Evolutionary conservation across 2,329 filamentous ascomycete species (phyloP), one percentile per base, ranked within the genome.

Genomic region (Penicillium freii): DNA sequence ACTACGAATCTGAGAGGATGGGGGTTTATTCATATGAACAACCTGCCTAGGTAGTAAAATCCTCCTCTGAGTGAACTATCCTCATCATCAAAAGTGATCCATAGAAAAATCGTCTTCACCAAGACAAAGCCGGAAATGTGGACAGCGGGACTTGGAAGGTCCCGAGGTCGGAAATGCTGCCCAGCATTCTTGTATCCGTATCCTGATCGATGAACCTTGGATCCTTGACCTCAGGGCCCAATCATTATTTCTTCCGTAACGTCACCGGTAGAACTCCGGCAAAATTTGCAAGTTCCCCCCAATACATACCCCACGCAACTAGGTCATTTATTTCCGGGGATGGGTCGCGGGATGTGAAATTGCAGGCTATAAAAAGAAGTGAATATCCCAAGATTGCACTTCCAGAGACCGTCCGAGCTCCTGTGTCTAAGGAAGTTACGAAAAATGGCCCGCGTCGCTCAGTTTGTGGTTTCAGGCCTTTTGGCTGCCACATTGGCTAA

Each of bases 391-490:
- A 13, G n/a, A 46, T 17, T 1, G 11, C 25, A 48, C 9, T 3
- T 23, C 29, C 19, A 34, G 19, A 47, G 29, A 34, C 17, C 3
- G 11, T 13, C 6, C 23, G 42, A 47, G n/a, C 19, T 34, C 11
- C n/a, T 15, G 6, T 46, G 11, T 15, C 19, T n/a, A 36, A 34
- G 19, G 19, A 36, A 48, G 45, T 34, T n/a, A n/a, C 31, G 3
- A 27, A 25, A 39, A 40, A 45, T 54, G 51, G n/a, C 51, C 3
- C 39, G 19, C 15, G 25, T 54, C 42, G 19, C 42, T 54, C 42
- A 54, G 15, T 39, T 54, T 23, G 31, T 54, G 51, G 33, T 54
- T n/a, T 54, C 51, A 38, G 51, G 40, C 34, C 51, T 54, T 38
- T 51, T 56, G 47, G 53, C 53, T 29, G 53, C 39, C 46, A 51